Conservation (phyloP, 352 stramenopile genomes). For the Globisporangium uncinulatum region DNA sequence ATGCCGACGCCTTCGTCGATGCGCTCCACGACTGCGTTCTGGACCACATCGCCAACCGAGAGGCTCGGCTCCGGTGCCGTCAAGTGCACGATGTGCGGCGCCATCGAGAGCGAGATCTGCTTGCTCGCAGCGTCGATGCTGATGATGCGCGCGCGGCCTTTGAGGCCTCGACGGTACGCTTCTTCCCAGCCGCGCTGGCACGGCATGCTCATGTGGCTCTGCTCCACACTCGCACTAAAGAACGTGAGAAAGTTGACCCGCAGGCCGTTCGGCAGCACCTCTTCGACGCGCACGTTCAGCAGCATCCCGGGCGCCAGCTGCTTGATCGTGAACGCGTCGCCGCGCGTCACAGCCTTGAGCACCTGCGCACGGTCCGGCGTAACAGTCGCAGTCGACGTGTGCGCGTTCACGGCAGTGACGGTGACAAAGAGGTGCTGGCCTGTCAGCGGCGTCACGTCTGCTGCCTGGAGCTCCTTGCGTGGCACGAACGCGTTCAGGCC, state of each 20-base stretch:
- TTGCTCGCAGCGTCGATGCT: slow-evolving; percentile 73
- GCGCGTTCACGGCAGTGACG: slow-evolving; percentile 64
- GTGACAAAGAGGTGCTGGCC: slow-evolving; percentile 70
- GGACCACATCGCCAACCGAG: slow-evolving; percentile 68
- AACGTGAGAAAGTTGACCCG: slow-evolving; percentile 87
- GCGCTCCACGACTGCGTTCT: slow-evolving; percentile 65
- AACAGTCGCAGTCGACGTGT: slow-evolving; percentile 74
- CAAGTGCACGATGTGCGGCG: slow-evolving; percentile 83
- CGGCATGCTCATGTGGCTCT: slow-evolving; percentile 86
- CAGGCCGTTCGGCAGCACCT: slow-evolving; percentile 81
- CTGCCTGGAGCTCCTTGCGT: slow-evolving; percentile 55
- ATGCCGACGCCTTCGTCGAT: slow-evolving; percentile 85
- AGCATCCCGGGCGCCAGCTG: slow-evolving; percentile 91
- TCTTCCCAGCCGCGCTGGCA: slow-evolving; percentile 70
- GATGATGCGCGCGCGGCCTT: slow-evolving; percentile 82
- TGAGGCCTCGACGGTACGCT: slow-evolving; percentile 77
- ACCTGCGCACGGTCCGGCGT: slow-evolving; percentile 54
- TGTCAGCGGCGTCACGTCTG: slow-evolving; percentile 20
- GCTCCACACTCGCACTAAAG: slow-evolving; percentile 84
- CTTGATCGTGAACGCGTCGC: slow-evolving; percentile 82
- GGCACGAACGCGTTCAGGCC: slow-evolving; percentile 75
- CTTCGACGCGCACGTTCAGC: slow-evolving; percentile 89
- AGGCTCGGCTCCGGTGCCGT: slow-evolving; percentile 43
- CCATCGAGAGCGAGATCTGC: slow-evolving; percentile 79
- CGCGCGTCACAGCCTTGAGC: slow-evolving; percentile 76